These are phyloP conservation scores for Microascus cirrosus DNA, from an alignment of 2,329 filamentous ascomycete species.

Conservation along the genomic window DNA sequence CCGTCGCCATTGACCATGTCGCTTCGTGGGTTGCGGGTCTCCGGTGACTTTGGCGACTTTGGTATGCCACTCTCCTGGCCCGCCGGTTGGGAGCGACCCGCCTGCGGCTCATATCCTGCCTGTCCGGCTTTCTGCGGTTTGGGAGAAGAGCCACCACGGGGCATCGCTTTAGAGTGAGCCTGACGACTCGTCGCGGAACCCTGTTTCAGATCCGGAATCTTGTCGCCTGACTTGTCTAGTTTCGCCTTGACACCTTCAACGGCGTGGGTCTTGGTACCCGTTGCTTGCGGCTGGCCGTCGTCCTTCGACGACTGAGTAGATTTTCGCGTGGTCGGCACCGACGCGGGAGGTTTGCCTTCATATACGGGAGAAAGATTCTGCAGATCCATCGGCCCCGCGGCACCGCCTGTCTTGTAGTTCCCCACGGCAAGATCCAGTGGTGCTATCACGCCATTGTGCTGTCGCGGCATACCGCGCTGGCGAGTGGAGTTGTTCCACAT, in stretches of 20 bases:
- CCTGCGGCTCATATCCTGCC: neutral
- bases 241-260: conserved; percentile 9
- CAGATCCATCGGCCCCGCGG: conserved; percentile 22
- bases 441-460: conserved; percentile 37
- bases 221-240: conserved; percentile 12
- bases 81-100: conserved; percentile 16
- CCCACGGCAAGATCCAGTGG: conserved; percentile 44
- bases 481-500: conserved; percentile 16
- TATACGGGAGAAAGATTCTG: conserved; percentile 61
- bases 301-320: conserved; percentile 26
- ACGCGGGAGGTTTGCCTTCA: conserved; percentile 61
- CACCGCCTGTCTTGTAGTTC: conserved; percentile 25
- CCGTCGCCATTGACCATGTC: conserved; percentile 18
- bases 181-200: neutral
- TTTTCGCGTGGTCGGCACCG: conserved; percentile 43
- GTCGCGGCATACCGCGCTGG: conserved; percentile 25
- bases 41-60: conserved; percentile 47
- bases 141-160: neutral
- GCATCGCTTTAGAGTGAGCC: conserved; percentile 7
- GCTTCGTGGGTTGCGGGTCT: conserved; percentile 18
- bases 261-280: conserved; percentile 3
- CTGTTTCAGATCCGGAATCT: conserved; percentile 8
- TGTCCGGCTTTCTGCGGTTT: conserved; percentile 9
- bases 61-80: conserved; percentile 24
- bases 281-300: neutral